Conservation (phyloP, 768 basidiomycete species). For the Trametopsis cervina region DNA sequence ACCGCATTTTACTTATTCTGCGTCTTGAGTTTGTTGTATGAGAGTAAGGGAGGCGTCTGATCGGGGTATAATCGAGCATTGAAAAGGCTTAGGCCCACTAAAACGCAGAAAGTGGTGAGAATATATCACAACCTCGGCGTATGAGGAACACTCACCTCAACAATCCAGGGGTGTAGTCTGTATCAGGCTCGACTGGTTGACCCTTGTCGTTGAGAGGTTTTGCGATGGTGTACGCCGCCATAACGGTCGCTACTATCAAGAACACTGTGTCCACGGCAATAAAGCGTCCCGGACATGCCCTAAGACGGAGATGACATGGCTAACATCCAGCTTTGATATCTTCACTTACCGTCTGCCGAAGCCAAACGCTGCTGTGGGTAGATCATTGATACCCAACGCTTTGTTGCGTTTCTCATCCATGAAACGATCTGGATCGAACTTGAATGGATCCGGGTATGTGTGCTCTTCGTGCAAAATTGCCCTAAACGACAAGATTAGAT, state of each 20-base stretch:
- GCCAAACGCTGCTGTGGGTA: slow-evolving; percentile 24
- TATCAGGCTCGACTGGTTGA: slow-evolving; percentile 20
- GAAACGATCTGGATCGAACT: slow-evolving; percentile 34
- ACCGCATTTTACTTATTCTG: too few relatives aligned
- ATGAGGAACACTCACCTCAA: slow-evolving; percentile 25
- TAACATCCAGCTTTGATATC: too few relatives aligned
- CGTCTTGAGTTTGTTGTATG: slow-evolving; percentile 23
- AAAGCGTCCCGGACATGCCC: slow-evolving; percentile 20
- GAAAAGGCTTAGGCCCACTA: slow-evolving; percentile 19
- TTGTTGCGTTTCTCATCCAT: slow-evolving; percentile 26
- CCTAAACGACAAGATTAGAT: slow-evolving; percentile 12
- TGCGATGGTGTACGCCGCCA: slow-evolving; percentile 16
- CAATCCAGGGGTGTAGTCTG: slow-evolving; percentile 27
- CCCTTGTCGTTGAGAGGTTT: slow-evolving; percentile 15
- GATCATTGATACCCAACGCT: slow-evolving; percentile 22
- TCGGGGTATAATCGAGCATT: slow-evolving; percentile 17
- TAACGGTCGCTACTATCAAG: slow-evolving; percentile 17
- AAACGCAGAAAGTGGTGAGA: neutral
- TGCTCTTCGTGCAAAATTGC: slow-evolving; percentile 33
- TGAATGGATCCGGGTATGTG: slow-evolving; percentile 26
- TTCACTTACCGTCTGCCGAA: slow-evolving; percentile 22
- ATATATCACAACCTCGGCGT: neutral
- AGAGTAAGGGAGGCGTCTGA: slow-evolving; percentile 24
- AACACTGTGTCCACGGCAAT: slow-evolving; percentile 19
- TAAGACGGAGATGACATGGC: slow-evolving; percentile 1